A percentile compares a stretch with the other conserved stretches of the same genome.
Evolutionary conservation across 768 basidiomycete species (phyloP).

Genomic region (Rhizopogon rudus): DNA sequence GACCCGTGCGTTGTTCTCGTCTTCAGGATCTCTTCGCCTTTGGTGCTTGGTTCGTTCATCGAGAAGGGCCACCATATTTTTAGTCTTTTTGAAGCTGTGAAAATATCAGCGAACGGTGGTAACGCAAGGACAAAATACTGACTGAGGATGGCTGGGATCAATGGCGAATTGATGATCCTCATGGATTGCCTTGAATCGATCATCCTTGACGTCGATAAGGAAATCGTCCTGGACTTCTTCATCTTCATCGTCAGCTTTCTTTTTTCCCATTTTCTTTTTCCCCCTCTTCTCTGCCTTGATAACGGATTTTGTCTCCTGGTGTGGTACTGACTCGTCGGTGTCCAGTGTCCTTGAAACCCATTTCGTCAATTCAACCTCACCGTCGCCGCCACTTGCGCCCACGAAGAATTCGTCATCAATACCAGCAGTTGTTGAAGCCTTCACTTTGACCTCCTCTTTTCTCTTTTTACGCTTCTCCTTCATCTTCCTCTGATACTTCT

Average conservation of each 20-base stretch:
- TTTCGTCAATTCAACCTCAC: conserved; percentile 27
- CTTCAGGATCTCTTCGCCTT: conserved; percentile 23
- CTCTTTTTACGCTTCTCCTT: conserved; percentile 82
- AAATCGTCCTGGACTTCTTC: conserved; percentile 78
- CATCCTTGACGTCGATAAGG: conserved; percentile 77
- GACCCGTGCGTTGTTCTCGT: neutral
- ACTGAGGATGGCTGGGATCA: conserved; percentile 95
- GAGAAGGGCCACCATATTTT: conserved; percentile 80
- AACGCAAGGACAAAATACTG: conserved; percentile 26
- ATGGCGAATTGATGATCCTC: conserved; percentile 93
- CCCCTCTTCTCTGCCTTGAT: conserved; percentile 76
- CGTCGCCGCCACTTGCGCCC: conserved; percentile 33
- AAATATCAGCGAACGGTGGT: neutral
- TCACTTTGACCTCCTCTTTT: conserved; percentile 60
- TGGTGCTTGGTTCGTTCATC: conserved; percentile 76
- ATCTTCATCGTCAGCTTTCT: conserved; percentile 41
- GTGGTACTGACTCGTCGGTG: conserved; percentile 19
- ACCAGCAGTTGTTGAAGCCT: conserved; percentile 15
- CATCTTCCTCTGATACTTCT: conserved; percentile 85
- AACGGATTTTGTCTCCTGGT: conserved; percentile 74
- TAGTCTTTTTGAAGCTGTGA: conserved; percentile 86
- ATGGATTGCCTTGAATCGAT: conserved; percentile 82
- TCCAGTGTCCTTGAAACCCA: conserved; percentile 15
- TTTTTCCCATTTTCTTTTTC: conserved; percentile 37
- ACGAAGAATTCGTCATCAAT: conserved; percentile 72